phyloP scores from a whole-genome alignment of 2,329 filamentous ascomycete genomes.

The Exophiala mesophila region DNA sequence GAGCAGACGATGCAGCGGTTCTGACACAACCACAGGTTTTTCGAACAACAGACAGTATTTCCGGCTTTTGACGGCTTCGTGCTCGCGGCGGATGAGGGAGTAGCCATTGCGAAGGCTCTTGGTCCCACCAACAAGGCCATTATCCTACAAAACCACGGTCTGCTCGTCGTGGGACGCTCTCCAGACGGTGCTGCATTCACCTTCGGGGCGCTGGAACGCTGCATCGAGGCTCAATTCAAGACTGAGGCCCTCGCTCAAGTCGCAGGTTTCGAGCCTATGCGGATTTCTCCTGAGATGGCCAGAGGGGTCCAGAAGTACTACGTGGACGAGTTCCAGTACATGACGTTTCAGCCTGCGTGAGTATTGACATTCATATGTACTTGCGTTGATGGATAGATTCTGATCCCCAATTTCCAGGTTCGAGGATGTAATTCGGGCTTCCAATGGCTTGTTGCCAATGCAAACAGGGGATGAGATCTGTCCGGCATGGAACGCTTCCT shows the following conservation, averaged over 20 bases:
- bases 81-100: slow-evolving; percentile 35
- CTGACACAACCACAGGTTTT: slow-evolving; percentile 16
- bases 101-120: slow-evolving; percentile 31
- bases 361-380: background rate
- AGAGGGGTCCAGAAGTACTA: background rate
- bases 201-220: slow-evolving; percentile 51
- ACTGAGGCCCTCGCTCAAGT: slow-evolving; percentile 44
- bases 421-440: slow-evolving; percentile 3
- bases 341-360: slow-evolving; percentile 5
- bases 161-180: slow-evolving; percentile 39
- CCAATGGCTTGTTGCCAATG: slow-evolving; percentile 1
- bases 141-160: slow-evolving; percentile 33
- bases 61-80: slow-evolving; percentile 37
- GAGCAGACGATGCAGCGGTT: no score
- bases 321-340: slow-evolving; percentile 2
- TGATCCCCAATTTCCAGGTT: no score
- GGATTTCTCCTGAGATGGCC: background rate
- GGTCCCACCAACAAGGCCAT: slow-evolving; percentile 21
- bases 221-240: slow-evolving; percentile 49
- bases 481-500: background rate
- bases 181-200: slow-evolving; percentile 47
- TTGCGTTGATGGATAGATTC: no score
- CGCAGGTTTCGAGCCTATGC: slow-evolving; percentile 1
- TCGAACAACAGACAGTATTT: slow-evolving; percentile 34
- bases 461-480: background rate